Evolutionary conservation across 164 flowering plant genomes (phyloP).

Genomic region (Nymphaea colorata): DNA sequence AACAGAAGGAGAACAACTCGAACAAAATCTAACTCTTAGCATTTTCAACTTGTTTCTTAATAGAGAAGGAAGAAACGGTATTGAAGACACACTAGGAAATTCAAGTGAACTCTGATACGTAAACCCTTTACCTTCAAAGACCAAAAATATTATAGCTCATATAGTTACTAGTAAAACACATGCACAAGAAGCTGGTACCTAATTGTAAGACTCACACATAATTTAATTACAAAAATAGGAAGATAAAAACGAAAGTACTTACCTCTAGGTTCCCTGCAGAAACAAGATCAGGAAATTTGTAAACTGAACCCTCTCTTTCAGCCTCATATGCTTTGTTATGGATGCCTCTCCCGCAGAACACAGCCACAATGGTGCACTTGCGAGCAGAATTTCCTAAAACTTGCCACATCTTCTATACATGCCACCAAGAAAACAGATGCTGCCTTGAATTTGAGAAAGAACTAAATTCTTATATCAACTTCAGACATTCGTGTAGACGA

Average conservation of each 20-base stretch:
- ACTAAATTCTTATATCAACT: background rate
- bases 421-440: background rate
- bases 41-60: too few species aligned
- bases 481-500: background rate
- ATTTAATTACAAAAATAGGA: background rate
- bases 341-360: conserved; percentile 24
- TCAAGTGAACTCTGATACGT: background rate
- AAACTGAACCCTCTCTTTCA: conserved; percentile 17
- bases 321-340: conserved; percentile 23
- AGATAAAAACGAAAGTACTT: background rate
- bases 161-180: too few species aligned
- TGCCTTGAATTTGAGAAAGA: background rate
- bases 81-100: too few species aligned
- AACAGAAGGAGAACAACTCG: too few species aligned
- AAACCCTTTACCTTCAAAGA: background rate
- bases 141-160: background rate
- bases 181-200: background rate
- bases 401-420: conserved; percentile 37
- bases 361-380: conserved; percentile 54
- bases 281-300: conserved; percentile 55
- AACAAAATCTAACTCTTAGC: too few species aligned
- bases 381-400: conserved; percentile 33
- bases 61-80: too few species aligned
- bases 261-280: conserved; percentile 86
- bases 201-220: background rate